These are phyloP conservation scores for Catharanthus roseus DNA, from an alignment of 257 asterid species.

Conservation along the genomic window DNA sequence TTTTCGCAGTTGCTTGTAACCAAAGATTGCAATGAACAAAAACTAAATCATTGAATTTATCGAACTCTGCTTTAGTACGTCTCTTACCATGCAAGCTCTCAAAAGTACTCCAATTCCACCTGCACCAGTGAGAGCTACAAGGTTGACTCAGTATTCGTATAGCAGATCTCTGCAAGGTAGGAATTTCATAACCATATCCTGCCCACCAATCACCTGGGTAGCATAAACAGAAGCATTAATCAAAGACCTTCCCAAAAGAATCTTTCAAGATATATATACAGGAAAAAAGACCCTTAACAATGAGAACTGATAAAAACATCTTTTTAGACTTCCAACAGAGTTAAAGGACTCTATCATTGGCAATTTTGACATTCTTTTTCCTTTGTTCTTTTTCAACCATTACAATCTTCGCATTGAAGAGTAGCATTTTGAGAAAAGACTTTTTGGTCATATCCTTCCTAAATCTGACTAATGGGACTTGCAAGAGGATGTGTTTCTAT, in stretches of 20 bases:
- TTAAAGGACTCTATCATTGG: background rate
- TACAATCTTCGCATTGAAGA: background rate
- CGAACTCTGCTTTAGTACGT: constrained; percentile 20
- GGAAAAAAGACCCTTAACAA: background rate
- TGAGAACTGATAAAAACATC: background rate
- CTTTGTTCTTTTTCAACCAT: background rate
- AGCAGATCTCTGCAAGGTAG: constrained; percentile 40
- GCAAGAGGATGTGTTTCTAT: background rate
- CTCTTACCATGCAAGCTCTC: constrained; percentile 24
- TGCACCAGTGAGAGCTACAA: constrained; percentile 42
- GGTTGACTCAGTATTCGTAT: constrained; percentile 40
- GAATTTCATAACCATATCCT: constrained; percentile 41
- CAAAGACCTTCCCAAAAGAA: background rate
- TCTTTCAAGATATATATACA: background rate
- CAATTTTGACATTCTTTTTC: background rate
- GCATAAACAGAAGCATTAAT: constrained; percentile 1
- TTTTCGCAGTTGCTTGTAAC: constrained; percentile 31
- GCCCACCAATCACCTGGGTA: constrained; percentile 46
- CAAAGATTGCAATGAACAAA: constrained; percentile 43
- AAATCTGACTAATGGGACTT: too few species aligned
- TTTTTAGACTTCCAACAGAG: background rate
- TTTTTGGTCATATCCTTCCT: background rate
- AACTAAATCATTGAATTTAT: constrained; percentile 33
- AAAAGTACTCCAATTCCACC: constrained; percentile 44
- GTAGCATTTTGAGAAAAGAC: background rate